Percentiles rank a stretch among this genome's conserved stretches.
Evolutionary conservation across 2,329 filamentous ascomycete species (phyloP).

Genomic region (Xylariaceae sp.): DNA sequence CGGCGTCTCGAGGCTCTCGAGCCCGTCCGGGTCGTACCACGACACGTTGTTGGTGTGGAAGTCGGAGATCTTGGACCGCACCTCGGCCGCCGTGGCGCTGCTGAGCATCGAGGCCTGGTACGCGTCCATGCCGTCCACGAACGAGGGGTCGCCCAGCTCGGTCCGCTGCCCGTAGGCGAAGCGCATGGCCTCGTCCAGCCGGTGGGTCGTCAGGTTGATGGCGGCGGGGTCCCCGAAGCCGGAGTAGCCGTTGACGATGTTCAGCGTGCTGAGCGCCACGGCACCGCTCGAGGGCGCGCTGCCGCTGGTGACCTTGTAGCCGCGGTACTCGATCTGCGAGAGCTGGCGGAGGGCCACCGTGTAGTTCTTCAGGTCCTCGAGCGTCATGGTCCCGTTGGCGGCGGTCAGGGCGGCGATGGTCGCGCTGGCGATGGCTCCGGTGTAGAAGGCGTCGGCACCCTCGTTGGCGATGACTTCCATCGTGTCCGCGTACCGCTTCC

Average conservation of each 20-base stretch:
- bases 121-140: conserved; percentile 52
- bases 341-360: conserved; percentile 55
- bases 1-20: conserved; percentile 49
- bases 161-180: conserved; percentile 73
- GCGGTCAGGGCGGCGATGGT: conserved; percentile 52
- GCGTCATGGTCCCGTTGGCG: conserved; percentile 69
- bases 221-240: conserved; percentile 49
- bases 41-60: conserved; percentile 29
- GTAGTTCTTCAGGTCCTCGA: conserved; percentile 72
- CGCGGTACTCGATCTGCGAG: conserved; percentile 56
- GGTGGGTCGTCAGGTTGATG: conserved; percentile 60
- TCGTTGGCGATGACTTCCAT: conserved; percentile 41
- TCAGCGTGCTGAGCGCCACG: conserved; percentile 65
- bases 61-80: conserved; percentile 39
- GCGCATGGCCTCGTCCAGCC: conserved; percentile 74
- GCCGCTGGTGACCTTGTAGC: conserved; percentile 59
- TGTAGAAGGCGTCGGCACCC: conserved; percentile 34
- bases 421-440: conserved; percentile 29
- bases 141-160: conserved; percentile 68
- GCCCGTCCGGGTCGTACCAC: conserved; percentile 36
- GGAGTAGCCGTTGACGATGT: conserved; percentile 65
- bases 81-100: conserved; percentile 46
- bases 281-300: conserved; percentile 67
- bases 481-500: conserved; percentile 47
- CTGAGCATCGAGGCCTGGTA: conserved; percentile 60